Percentiles rank a stretch among this genome's conserved stretches.
phyloP scores from a whole-genome alignment of 495 filamentous ascomycete species.

The Wilcoxina mikolae region DNA sequence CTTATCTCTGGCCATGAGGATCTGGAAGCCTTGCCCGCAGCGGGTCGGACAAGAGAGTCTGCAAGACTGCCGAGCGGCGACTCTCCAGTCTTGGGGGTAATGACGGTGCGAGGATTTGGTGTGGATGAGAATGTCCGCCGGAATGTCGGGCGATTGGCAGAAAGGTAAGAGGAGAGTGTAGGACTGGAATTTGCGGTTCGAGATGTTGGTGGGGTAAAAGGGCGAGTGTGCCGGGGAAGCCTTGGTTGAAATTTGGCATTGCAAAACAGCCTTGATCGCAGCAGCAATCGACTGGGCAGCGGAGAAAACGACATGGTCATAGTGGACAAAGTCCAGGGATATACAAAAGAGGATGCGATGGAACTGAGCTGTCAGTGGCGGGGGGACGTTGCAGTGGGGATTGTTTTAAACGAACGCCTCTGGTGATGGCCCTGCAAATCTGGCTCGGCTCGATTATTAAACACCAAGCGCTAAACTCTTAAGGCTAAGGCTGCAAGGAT shows the following conservation, averaged over 20 bases:
- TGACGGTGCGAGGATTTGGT: conserved; percentile 2
- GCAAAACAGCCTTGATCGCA: not conserved
- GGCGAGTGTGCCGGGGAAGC: not conserved
- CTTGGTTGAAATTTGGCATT: not conserved
- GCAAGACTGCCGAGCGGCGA: conserved; percentile 21
- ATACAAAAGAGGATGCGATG: not conserved
- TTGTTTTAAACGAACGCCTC: not conserved
- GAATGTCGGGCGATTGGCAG: not conserved
- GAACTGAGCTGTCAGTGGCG: not conserved
- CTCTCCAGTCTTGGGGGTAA: not conserved
- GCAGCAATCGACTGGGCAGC: not conserved
- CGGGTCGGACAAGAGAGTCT: conserved; percentile 12
- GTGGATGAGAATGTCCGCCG: conserved; percentile 18
- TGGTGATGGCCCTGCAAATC: not conserved
- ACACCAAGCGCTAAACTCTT: too few relatives aligned
- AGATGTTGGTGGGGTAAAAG: not conserved
- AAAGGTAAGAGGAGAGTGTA: not conserved
- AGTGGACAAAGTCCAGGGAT: not conserved
- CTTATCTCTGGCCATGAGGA: conserved; percentile 55
- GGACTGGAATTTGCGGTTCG: not conserved
- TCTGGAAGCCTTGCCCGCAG: conserved; percentile 6
- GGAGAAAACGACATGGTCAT: conserved; percentile 2
- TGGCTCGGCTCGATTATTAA: not conserved
- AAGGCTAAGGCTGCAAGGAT: too few relatives aligned
- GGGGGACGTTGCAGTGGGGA: not conserved